Evolutionary conservation across 2,329 filamentous ascomycete species (phyloP).

Genomic region (Teratosphaeria zuluensis): DNA sequence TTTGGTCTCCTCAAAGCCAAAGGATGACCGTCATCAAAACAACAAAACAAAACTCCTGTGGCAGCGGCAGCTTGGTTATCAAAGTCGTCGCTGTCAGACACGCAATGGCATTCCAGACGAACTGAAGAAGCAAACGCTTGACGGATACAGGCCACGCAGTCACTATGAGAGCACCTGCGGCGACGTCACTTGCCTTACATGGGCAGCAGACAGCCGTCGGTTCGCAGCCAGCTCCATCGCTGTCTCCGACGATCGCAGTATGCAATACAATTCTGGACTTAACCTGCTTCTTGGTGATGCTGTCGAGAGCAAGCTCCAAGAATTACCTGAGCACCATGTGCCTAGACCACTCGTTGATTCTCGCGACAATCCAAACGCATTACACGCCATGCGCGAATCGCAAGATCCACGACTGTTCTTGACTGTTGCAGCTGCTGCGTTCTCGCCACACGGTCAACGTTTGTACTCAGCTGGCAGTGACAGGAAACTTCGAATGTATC

Average conservation of each 20-base stretch:
- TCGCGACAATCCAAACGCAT: slow-evolving; percentile 32
- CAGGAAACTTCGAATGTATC: slow-evolving; percentile 35
- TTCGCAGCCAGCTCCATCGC: slow-evolving; percentile 51
- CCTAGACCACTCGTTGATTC: slow-evolving; percentile 29
- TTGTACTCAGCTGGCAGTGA: slow-evolving; percentile 44
- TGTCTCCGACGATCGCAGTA: slow-evolving; percentile 44
- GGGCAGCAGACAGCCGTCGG: slow-evolving; percentile 43
- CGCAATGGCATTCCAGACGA: slow-evolving; percentile 11
- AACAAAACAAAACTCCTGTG: slow-evolving; percentile 11
- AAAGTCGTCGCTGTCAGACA: background rate
- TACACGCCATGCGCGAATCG: slow-evolving; percentile 36
- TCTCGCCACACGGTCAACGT: slow-evolving; percentile 30
- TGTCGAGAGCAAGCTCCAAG: slow-evolving; percentile 33
- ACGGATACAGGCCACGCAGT: slow-evolving; percentile 32
- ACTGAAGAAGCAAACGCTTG: slow-evolving; percentile 23
- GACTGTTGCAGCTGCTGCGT: slow-evolving; percentile 47
- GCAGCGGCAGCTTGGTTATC: slow-evolving; percentile 18
- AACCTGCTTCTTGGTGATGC: slow-evolving; percentile 48
- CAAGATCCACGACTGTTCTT: slow-evolving; percentile 46
- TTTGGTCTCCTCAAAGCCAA: background rate
- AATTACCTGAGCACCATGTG: slow-evolving; percentile 45
- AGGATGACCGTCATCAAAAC: background rate
- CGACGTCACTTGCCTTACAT: slow-evolving; percentile 48
- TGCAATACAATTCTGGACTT: slow-evolving; percentile 50
- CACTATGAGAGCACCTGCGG: slow-evolving; percentile 50